Conservation (phyloP, 1,284 basidiomycete species). For the Ustilago shanxiensis region DNA sequence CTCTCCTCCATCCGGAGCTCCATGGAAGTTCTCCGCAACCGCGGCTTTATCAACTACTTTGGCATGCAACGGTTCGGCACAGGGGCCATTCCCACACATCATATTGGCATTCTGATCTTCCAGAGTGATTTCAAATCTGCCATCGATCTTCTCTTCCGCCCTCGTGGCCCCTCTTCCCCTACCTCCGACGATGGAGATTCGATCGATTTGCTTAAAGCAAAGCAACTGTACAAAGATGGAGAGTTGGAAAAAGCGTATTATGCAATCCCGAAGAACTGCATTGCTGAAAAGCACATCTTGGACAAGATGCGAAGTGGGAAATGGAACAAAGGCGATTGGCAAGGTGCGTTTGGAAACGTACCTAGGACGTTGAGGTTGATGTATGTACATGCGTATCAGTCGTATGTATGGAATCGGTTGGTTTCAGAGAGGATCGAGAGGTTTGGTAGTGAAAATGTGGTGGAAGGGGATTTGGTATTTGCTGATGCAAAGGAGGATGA, state of each 20-base stretch:
- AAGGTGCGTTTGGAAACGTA: conserved; percentile 52
- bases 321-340: conserved; percentile 52
- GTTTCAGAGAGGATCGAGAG: conserved; percentile 89
- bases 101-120: conserved; percentile 89
- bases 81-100: conserved; percentile 92
- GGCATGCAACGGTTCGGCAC: conserved; percentile 99
- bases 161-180: conserved; percentile 27
- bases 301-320: conserved; percentile 79
- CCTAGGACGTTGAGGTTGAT: conserved; percentile 85
- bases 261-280: conserved; percentile 87
- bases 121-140: conserved; percentile 77
- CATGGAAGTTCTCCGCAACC: conserved; percentile 82
- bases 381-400: conserved; percentile 99
- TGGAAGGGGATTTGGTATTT: conserved; percentile 79
- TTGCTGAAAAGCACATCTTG: conserved; percentile 91
- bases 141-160: conserved; percentile 54
- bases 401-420: conserved; percentile 97
- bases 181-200: conserved; percentile 42
- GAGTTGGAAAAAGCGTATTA: conserved; percentile 76
- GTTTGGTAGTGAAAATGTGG: conserved; percentile 81
- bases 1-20: conserved; percentile 77
- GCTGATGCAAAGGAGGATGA: conserved; percentile 62
- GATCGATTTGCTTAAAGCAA: conserved; percentile 40
- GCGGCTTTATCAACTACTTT: conserved; percentile 98
- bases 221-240: conserved; percentile 45